A percentile compares a stretch with the other conserved stretches of the same genome.
These are phyloP conservation scores for Zelopaecilomyces penicillatus DNA, from an alignment of 2,329 filamentous ascomycete species.

Conservation along the genomic window DNA sequence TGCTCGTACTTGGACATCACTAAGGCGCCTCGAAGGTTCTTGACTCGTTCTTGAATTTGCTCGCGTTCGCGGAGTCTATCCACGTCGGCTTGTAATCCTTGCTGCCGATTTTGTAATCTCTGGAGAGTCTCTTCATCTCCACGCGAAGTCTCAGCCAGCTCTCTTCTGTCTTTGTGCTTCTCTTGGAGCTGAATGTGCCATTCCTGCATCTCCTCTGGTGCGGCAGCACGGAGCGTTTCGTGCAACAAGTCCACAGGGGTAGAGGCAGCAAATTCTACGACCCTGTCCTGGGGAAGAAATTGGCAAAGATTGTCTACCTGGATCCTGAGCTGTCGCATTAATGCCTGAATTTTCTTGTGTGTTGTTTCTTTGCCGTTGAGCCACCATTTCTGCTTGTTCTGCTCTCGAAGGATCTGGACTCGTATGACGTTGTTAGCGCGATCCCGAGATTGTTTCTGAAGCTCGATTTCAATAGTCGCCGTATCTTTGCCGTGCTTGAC, in stretches of 20 bases:
- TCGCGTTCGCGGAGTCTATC: conserved; percentile 72
- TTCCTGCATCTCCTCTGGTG: conserved; percentile 67
- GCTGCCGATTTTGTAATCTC: conserved; percentile 64
- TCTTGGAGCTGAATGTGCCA: conserved; percentile 70
- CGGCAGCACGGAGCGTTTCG: conserved; percentile 83
- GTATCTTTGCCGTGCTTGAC: conserved; percentile 79
- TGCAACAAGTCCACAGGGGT: conserved; percentile 72
- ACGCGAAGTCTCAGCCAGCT: conserved; percentile 48
- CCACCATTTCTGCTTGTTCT: conserved; percentile 72
- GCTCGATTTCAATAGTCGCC: conserved; percentile 83
- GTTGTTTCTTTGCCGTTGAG: conserved; percentile 59
- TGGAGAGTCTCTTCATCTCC: conserved; percentile 54
- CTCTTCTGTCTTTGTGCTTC: conserved; percentile 60
- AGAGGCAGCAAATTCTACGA: conserved; percentile 84
- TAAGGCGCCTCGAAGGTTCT: conserved; percentile 55
- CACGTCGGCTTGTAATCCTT: conserved; percentile 69
- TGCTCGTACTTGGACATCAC: conserved; percentile 58
- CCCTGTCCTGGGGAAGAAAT: conserved; percentile 91
- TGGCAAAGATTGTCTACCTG: conserved; percentile 98
- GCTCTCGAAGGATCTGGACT: conserved; percentile 70
- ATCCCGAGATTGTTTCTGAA: conserved; percentile 56
- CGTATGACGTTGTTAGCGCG: conserved; percentile 63
- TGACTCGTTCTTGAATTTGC: conserved; percentile 54
- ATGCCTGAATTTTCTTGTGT: conserved; percentile 55
- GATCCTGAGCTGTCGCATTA: conserved; percentile 69